These are phyloP conservation scores for Waltiozyma sp. DNA, from an alignment of 1,139 yeast genomes.

Conservation along the genomic window DNA sequence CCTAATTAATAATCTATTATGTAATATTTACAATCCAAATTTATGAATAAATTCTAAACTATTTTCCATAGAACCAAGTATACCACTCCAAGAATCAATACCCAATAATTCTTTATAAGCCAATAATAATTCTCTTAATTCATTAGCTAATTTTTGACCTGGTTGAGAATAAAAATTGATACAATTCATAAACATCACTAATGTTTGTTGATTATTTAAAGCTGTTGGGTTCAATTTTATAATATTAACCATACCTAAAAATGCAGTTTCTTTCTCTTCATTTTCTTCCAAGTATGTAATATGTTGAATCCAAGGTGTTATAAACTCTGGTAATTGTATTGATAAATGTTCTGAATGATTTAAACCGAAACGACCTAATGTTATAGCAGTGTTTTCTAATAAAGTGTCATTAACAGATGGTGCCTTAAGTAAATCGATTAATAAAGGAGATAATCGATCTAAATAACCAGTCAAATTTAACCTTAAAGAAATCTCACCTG, in stretches of 20 bases:
- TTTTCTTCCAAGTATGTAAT: constrained; percentile 60
- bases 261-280: constrained; percentile 72
- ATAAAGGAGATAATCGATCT: constrained; percentile 44
- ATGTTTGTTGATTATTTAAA: constrained; percentile 29
- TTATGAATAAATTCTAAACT: constrained; percentile 9
- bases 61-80: constrained; percentile 18
- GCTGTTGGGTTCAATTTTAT: constrained; percentile 61
- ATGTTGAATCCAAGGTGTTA: constrained; percentile 55
- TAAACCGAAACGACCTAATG: constrained; percentile 82
- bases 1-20: no score
- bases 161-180: constrained; percentile 44
- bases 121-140: constrained; percentile 32
- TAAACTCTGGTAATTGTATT: constrained; percentile 45
- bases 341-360: constrained; percentile 50
- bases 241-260: constrained; percentile 62
- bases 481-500: constrained; percentile 76
- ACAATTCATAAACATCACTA: constrained; percentile 25
- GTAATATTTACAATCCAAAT: constrained; percentile 3
- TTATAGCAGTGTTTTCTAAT: constrained; percentile 82
- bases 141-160: constrained; percentile 31
- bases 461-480: constrained; percentile 52
- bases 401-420: constrained; percentile 44
- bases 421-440: constrained; percentile 55
- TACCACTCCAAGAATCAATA: constrained; percentile 24
- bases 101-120: constrained; percentile 44